Base-by-base conservation (phyloP, 2,329 filamentous ascomycete genomes). In the Xylaria sp. region DNA sequence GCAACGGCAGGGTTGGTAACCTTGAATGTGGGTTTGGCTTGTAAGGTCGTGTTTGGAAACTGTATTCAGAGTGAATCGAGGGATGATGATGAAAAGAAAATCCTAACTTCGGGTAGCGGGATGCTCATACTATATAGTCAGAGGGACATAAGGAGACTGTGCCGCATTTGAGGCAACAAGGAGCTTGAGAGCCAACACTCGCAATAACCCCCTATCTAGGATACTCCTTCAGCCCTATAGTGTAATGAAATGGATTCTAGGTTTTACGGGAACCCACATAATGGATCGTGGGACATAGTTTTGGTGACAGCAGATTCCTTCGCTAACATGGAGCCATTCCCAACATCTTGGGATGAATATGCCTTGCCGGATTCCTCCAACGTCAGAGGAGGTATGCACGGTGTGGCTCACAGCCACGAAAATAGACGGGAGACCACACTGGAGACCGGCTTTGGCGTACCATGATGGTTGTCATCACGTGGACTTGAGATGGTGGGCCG, bases 331-430 rank as follows among this genome's bases (percentile, higher is more conserved):
- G 38, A 57, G 31, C 38, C 35, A 35, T 61, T 33, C 50, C 43
- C 45, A 19, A 28, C 46, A n/a, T 42, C 49, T 52, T 42, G 33
- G 45, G 28, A 46, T 42, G 46, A 63, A 45, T 61, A 42, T 57
- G 65, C 60, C 65, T 67, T 66, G 15, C 65, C 57, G 45, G 14
- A 42, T 57, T 61, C 65, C 60, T 60, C 37, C 63, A 54, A 63
- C 37, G 47, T 61, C 31, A 64, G 47, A 54, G 56, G 28, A 38
- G 43, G 25, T 46, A 23, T 57, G 47, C 53, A 57, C 40, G 55
- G 54, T 60, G 61, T 66, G 59, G 63, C 49, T 59, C 63, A 63
- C 60, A 11, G 65, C 63, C 65, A 66, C 60, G 25, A 4, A 63
- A 51, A 38, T 3, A 17, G 58, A 57, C 43, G 55, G 35, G 53